Evolutionary conservation across 768 basidiomycete species (phyloP).

Genomic region (Amanita fuliginea): DNA sequence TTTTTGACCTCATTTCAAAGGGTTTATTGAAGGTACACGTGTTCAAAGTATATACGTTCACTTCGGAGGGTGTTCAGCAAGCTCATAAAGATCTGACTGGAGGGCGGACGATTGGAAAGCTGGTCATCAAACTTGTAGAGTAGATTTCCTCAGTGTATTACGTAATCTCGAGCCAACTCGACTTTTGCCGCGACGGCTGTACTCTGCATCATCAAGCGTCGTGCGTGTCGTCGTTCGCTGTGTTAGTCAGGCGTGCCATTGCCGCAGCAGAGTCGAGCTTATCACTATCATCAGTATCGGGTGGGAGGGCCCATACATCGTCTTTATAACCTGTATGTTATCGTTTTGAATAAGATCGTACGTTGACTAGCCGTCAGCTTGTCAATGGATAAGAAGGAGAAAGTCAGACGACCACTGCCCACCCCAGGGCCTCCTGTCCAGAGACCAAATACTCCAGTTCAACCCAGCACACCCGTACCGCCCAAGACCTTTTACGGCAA

Average conservation of each 20-base stretch:
- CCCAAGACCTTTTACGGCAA: slow-evolving; percentile 28
- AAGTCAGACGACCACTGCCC: slow-evolving; percentile 35
- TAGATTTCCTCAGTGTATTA: slow-evolving; percentile 1
- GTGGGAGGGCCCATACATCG: slow-evolving; percentile 6
- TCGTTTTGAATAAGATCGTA: slow-evolving; percentile 1
- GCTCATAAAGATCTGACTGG: slow-evolving; percentile 71
- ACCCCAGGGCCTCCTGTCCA: slow-evolving; percentile 28
- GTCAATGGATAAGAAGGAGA: slow-evolving; percentile 40
- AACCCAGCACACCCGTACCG: slow-evolving; percentile 19
- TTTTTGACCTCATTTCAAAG: slow-evolving; percentile 49
- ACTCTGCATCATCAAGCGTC: not conserved
- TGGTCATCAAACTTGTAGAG: slow-evolving; percentile 67
- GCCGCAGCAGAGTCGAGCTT: not conserved
- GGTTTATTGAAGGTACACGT: slow-evolving; percentile 58
- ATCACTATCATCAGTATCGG: not conserved
- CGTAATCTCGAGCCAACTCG: not conserved
- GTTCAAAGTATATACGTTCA: slow-evolving; percentile 75
- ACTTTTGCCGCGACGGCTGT: too few species aligned
- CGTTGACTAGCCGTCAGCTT: slow-evolving; percentile 1
- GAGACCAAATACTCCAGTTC: slow-evolving; percentile 30
- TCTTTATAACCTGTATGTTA: slow-evolving; percentile 7
- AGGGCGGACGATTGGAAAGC: slow-evolving; percentile 78
- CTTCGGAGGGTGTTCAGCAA: slow-evolving; percentile 62
- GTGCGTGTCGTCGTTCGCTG: not conserved
- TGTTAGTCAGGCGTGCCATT: not conserved